Percentiles rank a stretch among this genome's conserved stretches.
These are phyloP conservation scores for Geranium brycei DNA, from an alignment of 345 rosid species.

Conservation along the genomic window DNA sequence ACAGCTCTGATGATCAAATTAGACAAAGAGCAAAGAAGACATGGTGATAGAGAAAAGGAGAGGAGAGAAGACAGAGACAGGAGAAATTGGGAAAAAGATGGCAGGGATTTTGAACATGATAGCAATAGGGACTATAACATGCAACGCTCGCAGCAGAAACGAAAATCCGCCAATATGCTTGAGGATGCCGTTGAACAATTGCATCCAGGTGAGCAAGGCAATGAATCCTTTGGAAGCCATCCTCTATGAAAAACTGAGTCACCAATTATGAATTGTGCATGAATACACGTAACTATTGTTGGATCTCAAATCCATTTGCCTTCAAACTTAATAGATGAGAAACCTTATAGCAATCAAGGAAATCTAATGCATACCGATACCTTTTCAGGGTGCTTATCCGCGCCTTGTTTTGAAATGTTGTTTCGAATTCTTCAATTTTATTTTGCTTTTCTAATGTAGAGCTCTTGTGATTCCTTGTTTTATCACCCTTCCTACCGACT, in stretches of 20 bases:
- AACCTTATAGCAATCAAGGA: neutral
- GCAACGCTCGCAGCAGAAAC: slow-evolving; percentile 40
- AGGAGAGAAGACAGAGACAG: slow-evolving; percentile 60
- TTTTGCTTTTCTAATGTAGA: neutral
- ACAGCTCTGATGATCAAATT: slow-evolving; percentile 30
- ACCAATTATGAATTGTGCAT: neutral
- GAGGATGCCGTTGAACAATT: slow-evolving; percentile 25
- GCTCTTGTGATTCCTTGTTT: neutral
- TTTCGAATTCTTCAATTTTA: no score
- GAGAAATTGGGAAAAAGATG: slow-evolving; percentile 44
- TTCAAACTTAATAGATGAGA: neutral
- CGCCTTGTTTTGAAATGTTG: neutral
- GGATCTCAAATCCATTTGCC: neutral
- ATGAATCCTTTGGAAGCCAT: slow-evolving; percentile 38
- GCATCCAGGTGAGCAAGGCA: slow-evolving; percentile 51
- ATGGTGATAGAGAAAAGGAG: slow-evolving; percentile 54
- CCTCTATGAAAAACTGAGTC: slow-evolving; percentile 43
- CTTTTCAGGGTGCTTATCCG: neutral
- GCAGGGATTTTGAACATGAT: slow-evolving; percentile 47
- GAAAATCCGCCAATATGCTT: slow-evolving; percentile 22
- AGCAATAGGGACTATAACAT: slow-evolving; percentile 42
- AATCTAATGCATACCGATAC: neutral
- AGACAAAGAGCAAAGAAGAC: slow-evolving; percentile 61
- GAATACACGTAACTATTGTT: neutral
- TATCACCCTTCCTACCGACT: no score